Percentiles rank a stretch among this genome's conserved stretches.
These are phyloP conservation scores for Aureobasidium namibiae DNA, from an alignment of 2,329 filamentous ascomycete species.

Conservation along the genomic window DNA sequence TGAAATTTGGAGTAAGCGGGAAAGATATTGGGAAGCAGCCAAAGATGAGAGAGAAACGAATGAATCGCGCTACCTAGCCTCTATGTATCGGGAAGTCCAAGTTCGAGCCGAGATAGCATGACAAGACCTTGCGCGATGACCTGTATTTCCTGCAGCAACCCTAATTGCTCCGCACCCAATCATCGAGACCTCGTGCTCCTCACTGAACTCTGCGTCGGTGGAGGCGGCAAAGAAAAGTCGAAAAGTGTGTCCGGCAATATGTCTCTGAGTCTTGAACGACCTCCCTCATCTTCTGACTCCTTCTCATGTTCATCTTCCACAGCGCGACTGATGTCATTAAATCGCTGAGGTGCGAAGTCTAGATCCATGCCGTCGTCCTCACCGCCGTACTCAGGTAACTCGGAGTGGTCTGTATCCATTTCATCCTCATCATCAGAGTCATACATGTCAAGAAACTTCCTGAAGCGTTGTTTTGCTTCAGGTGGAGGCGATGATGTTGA, in stretches of 20 bases:
- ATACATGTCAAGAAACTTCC: not conserved
- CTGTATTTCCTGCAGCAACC: not conserved
- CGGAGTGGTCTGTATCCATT: not conserved
- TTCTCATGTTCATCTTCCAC: not conserved
- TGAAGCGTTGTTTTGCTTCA: not conserved
- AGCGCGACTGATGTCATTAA: not conserved
- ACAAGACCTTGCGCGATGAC: not conserved
- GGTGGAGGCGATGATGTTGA: not conserved
- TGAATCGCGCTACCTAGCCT: no score
- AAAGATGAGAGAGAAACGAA: no score
- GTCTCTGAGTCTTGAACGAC: not conserved
- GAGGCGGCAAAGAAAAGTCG: constrained; percentile 13
- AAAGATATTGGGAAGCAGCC: no score
- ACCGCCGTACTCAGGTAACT: not conserved
- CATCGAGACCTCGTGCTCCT: not conserved
- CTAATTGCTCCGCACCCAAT: not conserved
- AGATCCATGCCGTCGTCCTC: constrained; percentile 2
- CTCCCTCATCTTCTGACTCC: not conserved
- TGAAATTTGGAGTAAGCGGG: no score
- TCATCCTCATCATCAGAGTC: constrained; percentile 2
- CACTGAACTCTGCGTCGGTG: constrained; percentile 12
- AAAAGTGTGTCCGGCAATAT: constrained; percentile 15
- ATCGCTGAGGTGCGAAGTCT: not conserved
- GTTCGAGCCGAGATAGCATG: no score
- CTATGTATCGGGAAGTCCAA: not conserved